Percentiles rank a stretch among this genome's conserved stretches.
These are phyloP conservation scores for Gonapodya prolifera DNA, from an alignment of 192 early-diverging fungal genomes.

Conservation along the genomic window DNA sequence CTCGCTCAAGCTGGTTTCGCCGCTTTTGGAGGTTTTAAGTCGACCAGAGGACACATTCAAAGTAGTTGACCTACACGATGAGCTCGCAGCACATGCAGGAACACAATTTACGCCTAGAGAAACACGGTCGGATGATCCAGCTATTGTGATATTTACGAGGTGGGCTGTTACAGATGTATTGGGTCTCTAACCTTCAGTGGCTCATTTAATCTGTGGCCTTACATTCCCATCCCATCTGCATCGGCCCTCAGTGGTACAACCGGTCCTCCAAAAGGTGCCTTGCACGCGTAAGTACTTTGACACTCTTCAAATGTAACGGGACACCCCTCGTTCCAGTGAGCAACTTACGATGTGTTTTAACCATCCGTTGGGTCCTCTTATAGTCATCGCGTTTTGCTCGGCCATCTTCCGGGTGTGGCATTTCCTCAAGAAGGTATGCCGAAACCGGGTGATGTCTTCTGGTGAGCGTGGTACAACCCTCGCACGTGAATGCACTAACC, in stretches of 20 bases:
- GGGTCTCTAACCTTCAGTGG: neutral
- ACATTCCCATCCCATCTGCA: neutral
- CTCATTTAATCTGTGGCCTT: neutral
- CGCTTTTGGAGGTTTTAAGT: no score
- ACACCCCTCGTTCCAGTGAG: no score
- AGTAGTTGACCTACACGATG: no score
- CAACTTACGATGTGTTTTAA: neutral
- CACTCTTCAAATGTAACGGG: no score
- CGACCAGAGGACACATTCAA: no score
- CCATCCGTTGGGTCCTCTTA: neutral
- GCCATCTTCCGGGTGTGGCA: neutral
- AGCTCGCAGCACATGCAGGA: neutral
- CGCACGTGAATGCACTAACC: neutral
- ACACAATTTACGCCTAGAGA: neutral
- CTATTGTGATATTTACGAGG: neutral
- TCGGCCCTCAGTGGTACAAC: neutral
- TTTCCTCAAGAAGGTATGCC: neutral
- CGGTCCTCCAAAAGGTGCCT: neutral
- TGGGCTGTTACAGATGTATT: neutral
- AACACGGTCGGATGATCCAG: neutral
- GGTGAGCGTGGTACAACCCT: neutral
- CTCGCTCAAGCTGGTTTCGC: no score
- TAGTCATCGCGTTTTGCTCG: neutral
- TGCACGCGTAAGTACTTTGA: neutral
- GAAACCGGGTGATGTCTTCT: neutral